Base-by-base conservation (phyloP, 257 asterid genomes). In the Salvia rosmarinus region DNA sequence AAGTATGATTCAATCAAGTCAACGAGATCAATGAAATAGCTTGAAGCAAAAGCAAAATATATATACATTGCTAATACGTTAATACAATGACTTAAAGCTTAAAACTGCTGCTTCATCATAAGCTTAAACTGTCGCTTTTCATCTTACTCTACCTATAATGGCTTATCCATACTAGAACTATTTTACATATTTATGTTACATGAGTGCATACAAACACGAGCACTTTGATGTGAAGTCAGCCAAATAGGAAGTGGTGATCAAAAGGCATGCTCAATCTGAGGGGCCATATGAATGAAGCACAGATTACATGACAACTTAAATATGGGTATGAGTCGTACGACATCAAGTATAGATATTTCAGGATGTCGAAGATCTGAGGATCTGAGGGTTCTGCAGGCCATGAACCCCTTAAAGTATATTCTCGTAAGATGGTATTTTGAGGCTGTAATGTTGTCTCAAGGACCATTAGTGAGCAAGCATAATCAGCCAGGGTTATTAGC, bases 1-100 rank as follows among this genome's bases (percentile, higher is more conserved):
- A 30, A 42, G 40, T 70, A 40, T 50, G 32, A 28, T 46, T 56
- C 49, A 47, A 50, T 66, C 65, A 63, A 68, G 28, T 68, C n/a
- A 51, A 47, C 70, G 25, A 30, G 51, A 67, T 25, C 17, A 12
- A 30, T 37, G 3, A 7, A 37, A 23, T 21, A 46, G 43, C 14
- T 67, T 62, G 25, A 40, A 32, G 13, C 43, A 58, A 30, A 30
- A 30, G 44, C 5, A 56, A 4, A 37, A 71, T 47, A 55, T 23
- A 47, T 2, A 23, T 20, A 40, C 20, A 63, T 4, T 12, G 37
- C 8, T 32, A 42, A n/a, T 9, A 67, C 51, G 28, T 59, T 46
- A 43, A 64, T 23, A 9, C 57, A 63, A 57, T 4, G 44, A 46
- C 21, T 9, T 51, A 19, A 19, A 51, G 58, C 58, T 51, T 51